A percentile compares a stretch with the other conserved stretches of the same genome.
Conservation (phyloP, 2,329 filamentous ascomycete species). For the Xylariaceae sp. region DNA sequence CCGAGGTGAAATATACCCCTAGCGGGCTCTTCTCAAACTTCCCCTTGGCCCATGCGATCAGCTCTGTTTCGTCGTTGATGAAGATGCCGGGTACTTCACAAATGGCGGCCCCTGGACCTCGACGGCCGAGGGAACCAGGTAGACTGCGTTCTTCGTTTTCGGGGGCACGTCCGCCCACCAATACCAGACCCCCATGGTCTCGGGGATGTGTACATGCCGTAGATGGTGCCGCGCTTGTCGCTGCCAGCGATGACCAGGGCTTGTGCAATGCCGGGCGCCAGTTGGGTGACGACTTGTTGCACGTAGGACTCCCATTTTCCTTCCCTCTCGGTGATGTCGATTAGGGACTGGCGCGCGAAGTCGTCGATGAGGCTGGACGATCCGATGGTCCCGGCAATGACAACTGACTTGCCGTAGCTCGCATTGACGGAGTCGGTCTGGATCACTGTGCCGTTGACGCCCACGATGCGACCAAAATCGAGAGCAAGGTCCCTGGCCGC, state of each 20-base stretch:
- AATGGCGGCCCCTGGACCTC: slow-evolving; percentile 54
- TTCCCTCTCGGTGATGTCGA: not conserved
- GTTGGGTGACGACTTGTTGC: not conserved
- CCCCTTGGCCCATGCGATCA: slow-evolving; percentile 32
- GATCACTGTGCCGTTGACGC: not conserved
- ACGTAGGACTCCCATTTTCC: not conserved
- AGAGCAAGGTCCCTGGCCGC: not conserved
- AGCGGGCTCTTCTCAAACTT: not conserved
- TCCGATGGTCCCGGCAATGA: not conserved
- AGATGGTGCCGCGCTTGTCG: slow-evolving; percentile 53
- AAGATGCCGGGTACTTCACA: slow-evolving; percentile 60
- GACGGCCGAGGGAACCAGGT: too few species aligned
- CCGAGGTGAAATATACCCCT: slow-evolving; percentile 45
- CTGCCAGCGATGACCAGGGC: slow-evolving; percentile 56
- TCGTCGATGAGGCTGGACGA: not conserved
- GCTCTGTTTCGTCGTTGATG: slow-evolving; percentile 60
- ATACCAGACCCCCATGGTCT: slow-evolving; percentile 60
- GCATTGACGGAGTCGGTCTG: not conserved
- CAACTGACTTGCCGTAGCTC: not conserved
- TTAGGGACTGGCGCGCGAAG: not conserved
- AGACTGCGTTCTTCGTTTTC: too few species aligned
- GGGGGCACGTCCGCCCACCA: slow-evolving; percentile 56
- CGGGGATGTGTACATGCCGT: slow-evolving; percentile 56
- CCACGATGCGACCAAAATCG: not conserved
- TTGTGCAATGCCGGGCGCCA: slow-evolving; percentile 4